Percentiles rank a stretch among this genome's conserved stretches.
These are phyloP conservation scores for Sphaerobolus stellatus DNA, from an alignment of 1,284 basidiomycete species.

Conservation along the genomic window DNA sequence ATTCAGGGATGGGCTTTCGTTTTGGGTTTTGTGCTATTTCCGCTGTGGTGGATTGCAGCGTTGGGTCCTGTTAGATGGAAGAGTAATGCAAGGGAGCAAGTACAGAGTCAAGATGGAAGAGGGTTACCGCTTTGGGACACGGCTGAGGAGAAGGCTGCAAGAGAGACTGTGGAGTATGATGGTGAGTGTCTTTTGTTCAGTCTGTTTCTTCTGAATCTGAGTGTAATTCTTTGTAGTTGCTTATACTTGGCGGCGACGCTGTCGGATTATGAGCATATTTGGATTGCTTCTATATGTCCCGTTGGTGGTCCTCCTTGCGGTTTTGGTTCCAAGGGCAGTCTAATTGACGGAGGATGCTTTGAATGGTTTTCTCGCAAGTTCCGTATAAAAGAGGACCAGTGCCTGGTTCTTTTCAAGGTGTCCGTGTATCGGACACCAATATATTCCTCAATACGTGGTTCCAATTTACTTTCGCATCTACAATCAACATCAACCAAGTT, in stretches of 20 bases:
- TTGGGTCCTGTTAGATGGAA: slow-evolving; percentile 8
- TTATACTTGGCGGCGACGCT: slow-evolving; percentile 66
- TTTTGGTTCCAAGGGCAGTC: slow-evolving; percentile 58
- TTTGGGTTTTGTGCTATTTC: slow-evolving; percentile 68
- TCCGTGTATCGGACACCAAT: too few relatives aligned
- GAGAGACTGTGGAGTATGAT: slow-evolving; percentile 8
- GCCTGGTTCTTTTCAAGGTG: too few relatives aligned
- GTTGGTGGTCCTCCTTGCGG: slow-evolving; percentile 67
- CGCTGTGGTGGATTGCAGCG: slow-evolving; percentile 71
- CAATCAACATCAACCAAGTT: too few relatives aligned
- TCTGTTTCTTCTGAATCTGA: neutral
- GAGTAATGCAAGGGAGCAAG: neutral
- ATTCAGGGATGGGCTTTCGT: slow-evolving; percentile 76
- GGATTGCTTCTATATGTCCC: slow-evolving; percentile 75
- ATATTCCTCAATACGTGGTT: too few relatives aligned
- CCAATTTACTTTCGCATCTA: too few relatives aligned
- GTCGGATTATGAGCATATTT: slow-evolving; percentile 64
- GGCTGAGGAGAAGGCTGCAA: slow-evolving; percentile 46
- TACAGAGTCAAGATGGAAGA: neutral
- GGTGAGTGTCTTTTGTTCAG: neutral
- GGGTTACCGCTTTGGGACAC: slow-evolving; percentile 49
- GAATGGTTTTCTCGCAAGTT: too few relatives aligned
- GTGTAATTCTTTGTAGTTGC: slow-evolving; percentile 49
- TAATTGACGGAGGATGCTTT: too few relatives aligned
- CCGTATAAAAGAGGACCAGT: too few relatives aligned